phyloP scores from a whole-genome alignment of 1,139 yeast species.

The Kazachstania sp. region DNA sequence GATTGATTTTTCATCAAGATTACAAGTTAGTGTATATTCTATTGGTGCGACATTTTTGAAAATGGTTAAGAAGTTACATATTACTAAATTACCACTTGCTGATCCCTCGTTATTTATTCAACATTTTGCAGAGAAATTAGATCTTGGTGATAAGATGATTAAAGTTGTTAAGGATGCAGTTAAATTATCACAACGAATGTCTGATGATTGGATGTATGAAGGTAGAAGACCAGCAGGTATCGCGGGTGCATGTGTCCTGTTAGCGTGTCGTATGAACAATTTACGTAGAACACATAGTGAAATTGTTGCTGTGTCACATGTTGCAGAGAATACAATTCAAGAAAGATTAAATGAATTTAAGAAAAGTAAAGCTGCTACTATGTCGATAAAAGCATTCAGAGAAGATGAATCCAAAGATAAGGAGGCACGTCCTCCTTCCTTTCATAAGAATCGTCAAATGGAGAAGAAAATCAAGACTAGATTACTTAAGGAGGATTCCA shows the following conservation, averaged over 20 bases:
- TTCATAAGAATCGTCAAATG: constrained; percentile 41
- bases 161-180: constrained; percentile 83
- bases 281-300: constrained; percentile 87
- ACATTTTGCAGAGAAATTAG: constrained; percentile 82
- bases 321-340: constrained; percentile 89
- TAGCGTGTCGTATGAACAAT: constrained; percentile 96
- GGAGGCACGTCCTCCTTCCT: constrained; percentile 74
- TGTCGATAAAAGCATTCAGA: constrained; percentile 70
- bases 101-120: constrained; percentile 92
- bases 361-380: constrained; percentile 60
- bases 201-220: constrained; percentile 89
- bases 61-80: constrained; percentile 74
- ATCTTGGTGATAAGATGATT: constrained; percentile 61
- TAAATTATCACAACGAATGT: constrained; percentile 80
- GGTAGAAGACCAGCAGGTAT: constrained; percentile 98
- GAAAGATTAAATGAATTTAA: constrained; percentile 82
- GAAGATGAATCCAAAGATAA: constrained; percentile 36
- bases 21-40: constrained; percentile 86
- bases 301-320: constrained; percentile 90
- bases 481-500: constrained; percentile 22
- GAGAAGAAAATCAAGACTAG: constrained; percentile 33
- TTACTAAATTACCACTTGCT: constrained; percentile 70
- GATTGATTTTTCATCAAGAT: constrained; percentile 83
- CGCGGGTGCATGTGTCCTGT: constrained; percentile 89
- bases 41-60: constrained; percentile 93